Base-by-base conservation (phyloP, 495 filamentous ascomycete species). In the Acidomyces sp. region DNA sequence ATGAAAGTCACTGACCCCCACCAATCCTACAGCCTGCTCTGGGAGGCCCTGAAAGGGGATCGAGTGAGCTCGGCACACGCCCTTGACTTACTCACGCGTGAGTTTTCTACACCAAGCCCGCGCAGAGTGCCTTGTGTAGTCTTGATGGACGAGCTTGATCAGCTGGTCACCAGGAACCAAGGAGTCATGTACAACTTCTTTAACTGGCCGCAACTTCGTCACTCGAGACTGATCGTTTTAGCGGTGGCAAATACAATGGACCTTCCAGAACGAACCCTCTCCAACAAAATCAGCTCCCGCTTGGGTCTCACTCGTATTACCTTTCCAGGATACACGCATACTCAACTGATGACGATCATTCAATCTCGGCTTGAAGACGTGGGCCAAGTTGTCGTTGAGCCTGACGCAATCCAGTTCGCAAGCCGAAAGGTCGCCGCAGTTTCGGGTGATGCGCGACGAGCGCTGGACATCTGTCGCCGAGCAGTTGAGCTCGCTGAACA, bases 161-260 rank as follows among this genome's bases (percentile, higher is more conserved):
- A 99, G 56, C 72, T 99, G 3, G 92, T 95, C 2, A 99, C 92
- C 16, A 87, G 85, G 45, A 94, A 90, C 55, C 92, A 99, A 52
- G 85, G 82, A 19, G 92, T 99, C 55, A 99, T 99, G 92, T 99
- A 99, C 65, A 99, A 99, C 56, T 99, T 99, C 61, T 99, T 99
- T 74, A 99, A 99, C 55, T 99, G 92, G 92, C 92, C 92, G n/a
- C 77, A 78, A 15, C 71, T 94, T 15, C 75, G 82, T 24, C 85
- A 99, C 56, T 90, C 82, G 21, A 72, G 85, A 32, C 69, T 99
- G 24, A 94, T 96, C 55, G 92, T 99, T 10, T 71, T 99, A 0
- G 92, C 92, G 6, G 92, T 99, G 7, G 92, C 92, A 24, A 99
- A 99, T 59, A 99, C 92, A 16, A 99, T 99, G 92, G 92, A 99